phyloP scores from a whole-genome alignment of 352 stramenopile species.

The Phytophthora cactorum region DNA sequence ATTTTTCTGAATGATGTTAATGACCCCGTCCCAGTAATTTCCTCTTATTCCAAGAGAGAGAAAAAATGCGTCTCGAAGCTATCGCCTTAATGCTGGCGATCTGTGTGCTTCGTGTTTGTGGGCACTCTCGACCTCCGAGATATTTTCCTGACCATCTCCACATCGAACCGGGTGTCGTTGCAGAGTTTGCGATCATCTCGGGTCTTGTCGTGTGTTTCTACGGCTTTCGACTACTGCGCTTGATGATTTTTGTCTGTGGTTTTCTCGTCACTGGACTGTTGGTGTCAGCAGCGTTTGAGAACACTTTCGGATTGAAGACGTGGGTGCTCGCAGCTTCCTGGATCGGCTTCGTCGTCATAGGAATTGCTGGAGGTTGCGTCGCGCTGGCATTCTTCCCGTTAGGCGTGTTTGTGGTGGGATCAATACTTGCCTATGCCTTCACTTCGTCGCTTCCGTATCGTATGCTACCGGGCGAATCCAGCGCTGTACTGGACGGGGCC shows the following conservation, averaged over 20 bases:
- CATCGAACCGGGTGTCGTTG: constrained; percentile 47
- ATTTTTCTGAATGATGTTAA: neutral
- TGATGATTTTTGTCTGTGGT: constrained; percentile 54
- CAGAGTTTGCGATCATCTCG: constrained; percentile 54
- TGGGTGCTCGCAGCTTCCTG: constrained; percentile 58
- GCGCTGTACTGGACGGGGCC: constrained; percentile 40
- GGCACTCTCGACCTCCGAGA: constrained; percentile 8
- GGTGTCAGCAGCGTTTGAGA: constrained; percentile 45
- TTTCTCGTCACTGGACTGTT: constrained; percentile 63
- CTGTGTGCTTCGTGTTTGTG: constrained; percentile 3
- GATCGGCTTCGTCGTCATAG: constrained; percentile 54
- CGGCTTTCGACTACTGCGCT: constrained; percentile 58
- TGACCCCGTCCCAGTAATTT: neutral
- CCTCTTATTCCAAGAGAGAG: neutral
- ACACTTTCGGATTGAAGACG: constrained; percentile 43
- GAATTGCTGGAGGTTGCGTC: constrained; percentile 43
- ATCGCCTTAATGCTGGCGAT: neutral
- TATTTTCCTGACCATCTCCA: constrained; percentile 44
- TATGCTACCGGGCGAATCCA: constrained; percentile 37
- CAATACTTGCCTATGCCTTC: constrained; percentile 44
- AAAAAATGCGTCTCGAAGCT: constrained; percentile 11
- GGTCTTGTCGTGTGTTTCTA: constrained; percentile 55
- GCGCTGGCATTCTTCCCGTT: constrained; percentile 56
- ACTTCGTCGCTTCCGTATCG: constrained; percentile 52
- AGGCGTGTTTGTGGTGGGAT: constrained; percentile 57